Base-by-base conservation (phyloP, 2,329 filamentous ascomycete genomes). In the Claviceps pazoutovae region DNA sequence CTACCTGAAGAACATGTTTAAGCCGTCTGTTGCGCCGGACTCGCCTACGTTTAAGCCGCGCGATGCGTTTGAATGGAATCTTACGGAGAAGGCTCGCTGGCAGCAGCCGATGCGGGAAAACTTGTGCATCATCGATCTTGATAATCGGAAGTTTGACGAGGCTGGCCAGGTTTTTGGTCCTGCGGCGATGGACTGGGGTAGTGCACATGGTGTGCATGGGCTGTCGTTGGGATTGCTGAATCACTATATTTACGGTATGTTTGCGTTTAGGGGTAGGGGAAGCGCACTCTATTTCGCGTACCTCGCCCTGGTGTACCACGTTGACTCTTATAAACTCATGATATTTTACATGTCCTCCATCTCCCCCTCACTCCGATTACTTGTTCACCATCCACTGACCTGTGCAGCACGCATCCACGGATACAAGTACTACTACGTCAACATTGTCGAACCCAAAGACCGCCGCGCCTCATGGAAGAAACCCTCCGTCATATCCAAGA, bases 381-480 rank as follows among this genome's bases (percentile, higher is more conserved):
- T 34, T 34, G 9, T 11, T 4, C 30, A 11, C 30, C 30, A 11
- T 34, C 30, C 30, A 19, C 46, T 46, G 19, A 39, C 38, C 17
- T 43, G 6, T 21, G 36, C 54, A 70, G 69, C 70, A 58, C 67
- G 66, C 55, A 70, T 73, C 51, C 71, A 73, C 56, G 70, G 70
- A 48, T 73, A 73, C 64, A 69, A 69, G 57, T 73, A 73, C 64
- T 71, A 71, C 60, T 72, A 69, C 53, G 56, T 73, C 54, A 63
- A 67, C 41, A 66, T 66, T 37, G 65, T 66, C 8, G 60, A 62
- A 14, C 68, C 63, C 51, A 53, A 58, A 46, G 70, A 72, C 53
- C 68, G 71, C 23, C 69, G 70, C 34, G 64, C 66, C n/a, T 71
- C 70, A 11, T 73, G 71, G 71, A 69, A 71, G 62, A 73, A 73